Evolutionary conservation across 2,329 filamentous ascomycete genomes (phyloP), one percentile per base, ranked within the genome.

Genomic region (Eutypella sp.): DNA sequence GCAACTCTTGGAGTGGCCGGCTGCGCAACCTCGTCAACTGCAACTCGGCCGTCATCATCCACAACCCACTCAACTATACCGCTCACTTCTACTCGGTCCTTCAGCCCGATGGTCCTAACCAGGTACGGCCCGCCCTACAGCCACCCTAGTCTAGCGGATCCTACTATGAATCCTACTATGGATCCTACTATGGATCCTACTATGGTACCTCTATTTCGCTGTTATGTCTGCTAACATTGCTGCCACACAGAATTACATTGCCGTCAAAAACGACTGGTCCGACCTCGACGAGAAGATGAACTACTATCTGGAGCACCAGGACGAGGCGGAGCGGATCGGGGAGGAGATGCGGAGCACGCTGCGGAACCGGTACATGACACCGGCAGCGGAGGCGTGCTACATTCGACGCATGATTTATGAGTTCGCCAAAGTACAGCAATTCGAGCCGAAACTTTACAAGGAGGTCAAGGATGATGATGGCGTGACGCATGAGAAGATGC

Each of bases 11-110:
- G 59, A 78, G 74, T 7, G 75, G 75, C 3, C 70, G 74, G 3
- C 67, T 75, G 13, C 77, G 76, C 52, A 78, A 78, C 49, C 63
- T 78, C 1, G 67, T 76, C 42, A 73, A 74, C 48, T 79, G 75
- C 54, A 47, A 56, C 27, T 72, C 67, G 0, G 73, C 78, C 23
- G 56, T 74, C 24, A 60, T 78, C 29, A 64, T 72, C 24, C 74
- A 76, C 45, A 58, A 64, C 15, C 63, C 74, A 23, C 36, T 39
- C 20, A 59, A 65, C 42, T 78, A 72, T 70, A 63, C 67, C 5
- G 70, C 75, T 50, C 69, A 68, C 37, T 69, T 75, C 46, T 69
- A 74, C 46, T 67, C 67, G 0, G 66, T 73, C 1, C 57, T 77
- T 24, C 49, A 67, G 4, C 36, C 36, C 10, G 36, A 39, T 39